phyloP scores from a whole-genome alignment of 768 basidiomycete species.

The Mrakia hoshinonis region DNA sequence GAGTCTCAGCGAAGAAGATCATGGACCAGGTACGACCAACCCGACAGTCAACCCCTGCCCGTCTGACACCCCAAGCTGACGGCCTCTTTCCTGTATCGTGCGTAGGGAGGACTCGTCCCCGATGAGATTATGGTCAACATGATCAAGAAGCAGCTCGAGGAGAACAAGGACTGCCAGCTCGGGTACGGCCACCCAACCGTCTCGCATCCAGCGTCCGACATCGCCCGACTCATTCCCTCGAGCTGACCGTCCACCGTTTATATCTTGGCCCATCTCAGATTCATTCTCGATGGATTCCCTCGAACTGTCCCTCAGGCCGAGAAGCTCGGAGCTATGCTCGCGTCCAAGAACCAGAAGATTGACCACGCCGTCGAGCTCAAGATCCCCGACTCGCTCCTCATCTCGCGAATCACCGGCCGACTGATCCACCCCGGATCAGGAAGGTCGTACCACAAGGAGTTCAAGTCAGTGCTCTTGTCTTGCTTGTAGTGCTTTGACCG shows the following conservation, averaged over 20 bases:
- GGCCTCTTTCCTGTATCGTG: background rate
- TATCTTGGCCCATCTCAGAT: constrained; percentile 47
- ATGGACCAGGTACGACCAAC: constrained; percentile 75
- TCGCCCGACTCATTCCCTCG: too few species aligned
- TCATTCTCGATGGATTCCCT: constrained; percentile 99
- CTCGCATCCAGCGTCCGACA: constrained; percentile 2
- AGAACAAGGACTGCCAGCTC: constrained; percentile 85
- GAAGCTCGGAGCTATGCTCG: constrained; percentile 89
- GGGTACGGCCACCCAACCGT: constrained; percentile 55
- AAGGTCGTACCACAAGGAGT: constrained; percentile 88
- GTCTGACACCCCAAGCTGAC: background rate
- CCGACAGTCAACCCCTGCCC: background rate
- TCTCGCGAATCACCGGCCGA: constrained; percentile 94
- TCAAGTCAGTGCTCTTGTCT: constrained; percentile 58
- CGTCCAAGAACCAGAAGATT: constrained; percentile 69
- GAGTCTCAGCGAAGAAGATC: constrained; percentile 87
- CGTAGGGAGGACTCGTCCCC: constrained; percentile 53
- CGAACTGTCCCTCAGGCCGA: constrained; percentile 92
- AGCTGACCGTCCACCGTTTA: background rate
- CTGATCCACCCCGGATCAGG: constrained; percentile 84
- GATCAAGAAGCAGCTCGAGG: constrained; percentile 90
- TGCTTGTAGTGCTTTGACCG: background rate
- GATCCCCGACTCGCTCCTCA: constrained; percentile 89
- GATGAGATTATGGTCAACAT: constrained; percentile 98
- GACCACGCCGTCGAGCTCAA: constrained; percentile 85